phyloP scores from a whole-genome alignment of 140 eudicot species.

The Erigeron philadelphicus region DNA sequence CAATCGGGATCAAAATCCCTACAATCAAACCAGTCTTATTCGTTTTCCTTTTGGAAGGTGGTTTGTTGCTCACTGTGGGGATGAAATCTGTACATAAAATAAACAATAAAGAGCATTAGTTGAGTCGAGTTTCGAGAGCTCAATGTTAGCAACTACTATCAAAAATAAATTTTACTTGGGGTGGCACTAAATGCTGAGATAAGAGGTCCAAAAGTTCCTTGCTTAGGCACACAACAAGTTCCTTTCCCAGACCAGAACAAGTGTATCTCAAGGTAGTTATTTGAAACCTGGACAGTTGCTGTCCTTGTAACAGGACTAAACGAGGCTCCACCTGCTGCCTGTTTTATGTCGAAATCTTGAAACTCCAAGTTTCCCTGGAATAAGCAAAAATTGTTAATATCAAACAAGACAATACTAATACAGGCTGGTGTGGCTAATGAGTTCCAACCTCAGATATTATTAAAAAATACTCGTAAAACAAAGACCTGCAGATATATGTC shows the following conservation, averaged over 20 bases:
- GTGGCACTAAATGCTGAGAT: conserved; percentile 74
- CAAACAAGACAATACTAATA: too few species aligned
- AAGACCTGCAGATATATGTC: conserved; percentile 65
- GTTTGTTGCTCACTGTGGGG: conserved; percentile 44
- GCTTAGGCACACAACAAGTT: conserved; percentile 63
- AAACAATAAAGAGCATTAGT: not conserved
- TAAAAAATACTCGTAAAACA: not conserved
- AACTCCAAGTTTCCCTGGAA: conserved; percentile 24
- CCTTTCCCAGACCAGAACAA: conserved; percentile 84
- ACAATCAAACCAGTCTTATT: conserved; percentile 41
- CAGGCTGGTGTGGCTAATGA: not conserved
- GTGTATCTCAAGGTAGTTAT: conserved; percentile 67
- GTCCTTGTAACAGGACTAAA: conserved; percentile 35
- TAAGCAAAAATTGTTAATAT: too few species aligned
- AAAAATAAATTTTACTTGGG: conserved; percentile 39
- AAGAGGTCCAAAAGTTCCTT: conserved; percentile 64
- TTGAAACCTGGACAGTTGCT: conserved; percentile 38
- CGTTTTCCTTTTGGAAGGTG: conserved; percentile 39
- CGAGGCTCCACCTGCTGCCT: conserved; percentile 49
- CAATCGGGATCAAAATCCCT: conserved; percentile 45
- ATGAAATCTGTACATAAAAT: conserved; percentile 31
- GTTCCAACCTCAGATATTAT: not conserved
- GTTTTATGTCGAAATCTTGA: conserved; percentile 53
- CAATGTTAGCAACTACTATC: not conserved
- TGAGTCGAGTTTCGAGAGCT: conserved; percentile 7